phyloP scores from a whole-genome alignment of 140 eudicot genomes.

The Senecio squalidus region DNA sequence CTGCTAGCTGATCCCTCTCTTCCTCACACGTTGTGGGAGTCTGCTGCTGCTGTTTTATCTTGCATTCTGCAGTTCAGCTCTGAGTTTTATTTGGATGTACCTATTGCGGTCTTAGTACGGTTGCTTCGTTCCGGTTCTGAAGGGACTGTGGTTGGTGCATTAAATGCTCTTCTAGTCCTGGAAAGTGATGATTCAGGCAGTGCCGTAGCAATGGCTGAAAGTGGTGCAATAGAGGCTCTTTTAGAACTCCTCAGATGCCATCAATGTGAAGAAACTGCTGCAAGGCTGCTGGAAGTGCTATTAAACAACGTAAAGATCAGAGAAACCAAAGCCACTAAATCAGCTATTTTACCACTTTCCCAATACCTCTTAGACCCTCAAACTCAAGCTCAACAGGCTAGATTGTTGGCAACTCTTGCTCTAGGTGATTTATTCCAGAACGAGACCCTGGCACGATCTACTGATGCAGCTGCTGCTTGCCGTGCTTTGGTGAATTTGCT shows the following conservation, averaged over 20 bases:
- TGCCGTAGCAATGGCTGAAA: constrained; percentile 96
- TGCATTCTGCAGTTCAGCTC: constrained; percentile 91
- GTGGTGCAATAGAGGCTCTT: constrained; percentile 95
- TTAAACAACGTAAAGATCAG: constrained; percentile 87
- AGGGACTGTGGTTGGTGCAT: constrained; percentile 71
- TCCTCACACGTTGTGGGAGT: constrained; percentile 93
- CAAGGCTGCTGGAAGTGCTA: constrained; percentile 80
- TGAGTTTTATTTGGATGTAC: constrained; percentile 91
- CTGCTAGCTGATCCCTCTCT: constrained; percentile 65
- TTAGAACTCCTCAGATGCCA: constrained; percentile 84
- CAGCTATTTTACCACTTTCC: constrained; percentile 82
- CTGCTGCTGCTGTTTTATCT: constrained; percentile 92
- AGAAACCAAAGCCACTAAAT: constrained; percentile 78
- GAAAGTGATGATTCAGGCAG: constrained; percentile 94
- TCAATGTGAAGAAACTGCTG: constrained; percentile 96
- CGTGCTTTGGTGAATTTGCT: constrained; percentile 93
- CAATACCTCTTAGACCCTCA: constrained; percentile 97
- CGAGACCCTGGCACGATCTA: constrained; percentile 76
- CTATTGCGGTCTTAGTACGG: constrained; percentile 83
- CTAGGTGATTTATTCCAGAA: constrained; percentile 96
- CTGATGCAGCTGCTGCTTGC: constrained; percentile 95
- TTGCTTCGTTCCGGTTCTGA: constrained; percentile 90
- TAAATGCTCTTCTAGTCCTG: constrained; percentile 84
- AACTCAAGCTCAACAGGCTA: constrained; percentile 94
- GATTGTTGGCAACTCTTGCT: constrained; percentile 89